phyloP scores from a whole-genome alignment of 768 basidiomycete genomes.

The Hortiboletus flavorubellus region DNA sequence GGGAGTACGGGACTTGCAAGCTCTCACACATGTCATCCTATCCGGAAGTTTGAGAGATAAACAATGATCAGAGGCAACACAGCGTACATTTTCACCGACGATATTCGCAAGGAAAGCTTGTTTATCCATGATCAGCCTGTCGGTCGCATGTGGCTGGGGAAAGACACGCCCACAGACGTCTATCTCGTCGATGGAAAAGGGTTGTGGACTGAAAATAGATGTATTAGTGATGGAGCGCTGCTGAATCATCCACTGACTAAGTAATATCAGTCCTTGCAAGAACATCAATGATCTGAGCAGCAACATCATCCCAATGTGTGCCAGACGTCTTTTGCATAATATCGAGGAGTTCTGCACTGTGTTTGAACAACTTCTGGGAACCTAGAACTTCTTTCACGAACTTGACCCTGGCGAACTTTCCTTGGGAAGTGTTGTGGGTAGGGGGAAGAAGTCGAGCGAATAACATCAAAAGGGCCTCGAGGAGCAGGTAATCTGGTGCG shows the following conservation, averaged over 20 bases:
- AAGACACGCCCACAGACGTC: constrained; percentile 33
- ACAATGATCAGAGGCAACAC: not conserved
- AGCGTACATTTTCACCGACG: constrained; percentile 21
- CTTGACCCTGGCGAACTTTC: constrained; percentile 35
- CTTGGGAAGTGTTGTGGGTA: constrained; percentile 33
- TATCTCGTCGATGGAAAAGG: constrained; percentile 46
- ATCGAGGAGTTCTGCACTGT: constrained; percentile 36
- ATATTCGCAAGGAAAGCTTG: constrained; percentile 51
- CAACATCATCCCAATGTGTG: constrained; percentile 53
- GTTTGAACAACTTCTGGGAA: constrained; percentile 34
- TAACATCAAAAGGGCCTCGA: constrained; percentile 55
- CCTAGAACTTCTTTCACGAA: constrained; percentile 55
- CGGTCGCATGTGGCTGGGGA: constrained; percentile 36
- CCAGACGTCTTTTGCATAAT: constrained; percentile 41
- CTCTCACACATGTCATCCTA: constrained; percentile 53
- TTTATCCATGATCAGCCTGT: constrained; percentile 52
- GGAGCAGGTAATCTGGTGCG: constrained; percentile 48
- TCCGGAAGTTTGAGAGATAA: constrained; percentile 5
- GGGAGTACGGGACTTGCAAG: constrained; percentile 42
- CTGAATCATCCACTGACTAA: constrained; percentile 40
- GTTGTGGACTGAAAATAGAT: constrained; percentile 49
- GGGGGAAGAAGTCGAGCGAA: constrained; percentile 56
- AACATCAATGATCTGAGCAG: constrained; percentile 43
- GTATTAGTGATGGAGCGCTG: constrained; percentile 1
- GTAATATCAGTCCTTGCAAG: constrained; percentile 44